phyloP scores from a whole-genome alignment of 129 eudicot species.

The Tanacetum coccineum region DNA sequence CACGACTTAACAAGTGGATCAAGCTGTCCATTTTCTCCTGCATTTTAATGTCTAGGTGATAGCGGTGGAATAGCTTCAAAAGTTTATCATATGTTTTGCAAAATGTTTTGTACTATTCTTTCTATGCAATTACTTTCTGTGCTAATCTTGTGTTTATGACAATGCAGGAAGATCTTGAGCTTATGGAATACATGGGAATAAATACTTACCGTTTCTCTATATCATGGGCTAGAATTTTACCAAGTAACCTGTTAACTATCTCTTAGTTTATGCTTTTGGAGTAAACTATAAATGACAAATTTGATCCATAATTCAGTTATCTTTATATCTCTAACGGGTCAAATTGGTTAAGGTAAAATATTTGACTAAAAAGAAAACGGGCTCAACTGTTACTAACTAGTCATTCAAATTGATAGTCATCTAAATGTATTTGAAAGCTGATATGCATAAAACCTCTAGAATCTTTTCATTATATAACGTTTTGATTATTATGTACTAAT shows the following conservation, averaged over 20 bases:
- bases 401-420: too few relatives aligned
- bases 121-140: neutral
- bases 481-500: too few relatives aligned
- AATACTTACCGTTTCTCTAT: slow-evolving; percentile 75
- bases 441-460: too few relatives aligned
- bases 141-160: slow-evolving; percentile 17
- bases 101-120: too few relatives aligned
- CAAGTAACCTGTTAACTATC: slow-evolving; percentile 41
- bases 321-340: too few relatives aligned
- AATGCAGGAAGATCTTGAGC: slow-evolving; percentile 60
- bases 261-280: neutral
- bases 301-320: too few relatives aligned
- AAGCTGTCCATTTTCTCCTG: neutral
- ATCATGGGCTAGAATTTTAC: slow-evolving; percentile 79
- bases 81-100: neutral
- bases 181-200: slow-evolving; percentile 60
- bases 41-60: neutral
- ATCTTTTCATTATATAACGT: too few relatives aligned
- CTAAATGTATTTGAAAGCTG: too few relatives aligned
- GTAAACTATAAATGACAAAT: neutral
- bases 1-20: slow-evolving; percentile 12
- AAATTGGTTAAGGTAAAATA: too few relatives aligned
- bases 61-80: neutral
- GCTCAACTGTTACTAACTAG: too few relatives aligned
- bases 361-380: too few relatives aligned